Base-by-base conservation (phyloP, 441 rosid genomes). In the Flueggea neowawraea region DNA sequence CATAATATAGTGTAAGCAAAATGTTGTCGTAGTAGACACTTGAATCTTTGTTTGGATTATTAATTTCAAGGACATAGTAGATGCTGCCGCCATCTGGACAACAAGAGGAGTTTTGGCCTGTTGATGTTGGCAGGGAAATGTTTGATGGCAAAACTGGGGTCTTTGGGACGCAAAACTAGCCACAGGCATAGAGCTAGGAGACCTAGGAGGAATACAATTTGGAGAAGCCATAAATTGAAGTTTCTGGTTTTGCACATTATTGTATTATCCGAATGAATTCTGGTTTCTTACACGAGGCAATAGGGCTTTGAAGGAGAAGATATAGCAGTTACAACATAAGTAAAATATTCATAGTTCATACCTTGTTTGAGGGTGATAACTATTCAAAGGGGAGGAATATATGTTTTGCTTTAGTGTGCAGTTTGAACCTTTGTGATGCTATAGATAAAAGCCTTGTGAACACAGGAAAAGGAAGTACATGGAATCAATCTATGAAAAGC, bases 21-120 rank as follows among this genome's bases (percentile, higher is more conserved):
- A 81, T 67, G 44, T 75, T 80, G 14, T 79, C 83, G 8, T 77
- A 79, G 58, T 67, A 55, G 44, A 79, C 60, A 14, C 57, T 63
- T 4, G 81, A 75, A 52, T 84, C 81, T 33, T 60, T 49, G 73
- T 77, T 81, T 22, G 74, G 72, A 61, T 81, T 81, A 31, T 48
- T 9, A 36, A 77, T 64, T 55, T 81, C 69, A 3, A 83, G 74
- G 1, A 31, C 50, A 12, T 70, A 75, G 0, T 31, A 32, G 33
- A 73, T n/a, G n/a, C n/a, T 31, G 53, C 61, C 49, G 22, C 52
- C 50, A 22, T 64, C 57, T 2, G 51, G 51, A 33, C 17, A 32
- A 0, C 36, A 33, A 33, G 39, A 33, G 39, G 39, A 33, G 39
- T 33, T 45, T 39, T 43, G 39, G 13, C n/a, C 55, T 10, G 63